Base-by-base conservation (phyloP, 2,329 filamentous ascomycete species). In the Cladophialophora immunda region DNA sequence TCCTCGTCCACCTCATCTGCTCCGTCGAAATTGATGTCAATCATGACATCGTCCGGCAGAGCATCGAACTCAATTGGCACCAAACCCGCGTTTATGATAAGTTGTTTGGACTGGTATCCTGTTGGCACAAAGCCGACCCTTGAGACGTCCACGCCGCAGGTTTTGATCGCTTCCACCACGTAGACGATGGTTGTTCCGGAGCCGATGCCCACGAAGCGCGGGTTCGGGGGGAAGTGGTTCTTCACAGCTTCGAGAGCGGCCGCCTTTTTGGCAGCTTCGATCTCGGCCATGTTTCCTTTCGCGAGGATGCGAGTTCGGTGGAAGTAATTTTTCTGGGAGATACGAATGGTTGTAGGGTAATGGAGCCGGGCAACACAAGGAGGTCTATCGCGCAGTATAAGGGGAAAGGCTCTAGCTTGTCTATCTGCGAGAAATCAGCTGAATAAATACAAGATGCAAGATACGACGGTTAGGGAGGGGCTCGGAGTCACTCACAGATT, bases 1-100 rank as follows among this genome's bases (percentile, higher is more conserved):
- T 96, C 92, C 55, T 92, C 89, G 77, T 99, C 95, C 34, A 99
- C 93, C 82, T 99, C 95, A 78, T 99, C 95, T 3, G 95, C 95
- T 62, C 95, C 95, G 76, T 99, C 95, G 77, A 99, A 99, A 58
- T 92, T 92, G 19, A 98, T 91, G 75, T 98, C 94, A 30, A 99
- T 85, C 76, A 89, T 78, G 15, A 82, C 81, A 62, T 85, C 84
- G 47, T 84, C 77, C 0, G 91, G 90, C 17, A 96, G 82, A 67
- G 90, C 87, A 75, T 94, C 91, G 74, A 97, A 92, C 72, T 89
- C 88, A 62, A 93, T 87, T 13, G 95, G 88, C 27, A 86, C 87
- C 63, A 98, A 83, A 2, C 92, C 92, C 22, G 93, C 92, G 57
- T 85, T 82, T 68, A 92, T 86, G 75, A 99, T 96, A 61, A 97